phyloP scores from a whole-genome alignment of 202 grass and related monocot genomes.

The Saccharum hybrid region DNA sequence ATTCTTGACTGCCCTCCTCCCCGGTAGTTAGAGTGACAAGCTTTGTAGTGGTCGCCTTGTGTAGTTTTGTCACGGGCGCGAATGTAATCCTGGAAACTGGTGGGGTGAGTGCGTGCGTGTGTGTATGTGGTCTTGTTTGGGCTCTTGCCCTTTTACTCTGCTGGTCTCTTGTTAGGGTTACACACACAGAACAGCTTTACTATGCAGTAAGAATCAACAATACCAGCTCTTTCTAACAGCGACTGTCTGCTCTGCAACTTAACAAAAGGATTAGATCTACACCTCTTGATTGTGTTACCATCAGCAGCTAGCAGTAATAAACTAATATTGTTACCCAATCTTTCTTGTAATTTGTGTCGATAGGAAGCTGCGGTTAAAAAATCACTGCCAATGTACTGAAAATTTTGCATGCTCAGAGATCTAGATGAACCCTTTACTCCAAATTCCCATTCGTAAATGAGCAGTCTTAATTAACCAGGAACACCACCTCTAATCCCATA shows the following conservation, averaged over 20 bases:
- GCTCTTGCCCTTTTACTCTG: no score
- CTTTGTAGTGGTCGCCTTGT: no score
- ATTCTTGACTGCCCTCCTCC: no score
- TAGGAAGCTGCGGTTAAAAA: slow-evolving; percentile 59
- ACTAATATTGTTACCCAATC: slow-evolving; percentile 37
- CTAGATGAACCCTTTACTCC: slow-evolving; percentile 64
- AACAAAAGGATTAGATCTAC: slow-evolving; percentile 53
- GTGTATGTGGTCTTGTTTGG: no score
- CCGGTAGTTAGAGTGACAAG: no score
- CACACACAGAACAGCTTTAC: slow-evolving; percentile 52
- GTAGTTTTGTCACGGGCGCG: no score
- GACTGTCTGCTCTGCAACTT: slow-evolving; percentile 27
- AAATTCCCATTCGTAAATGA: slow-evolving; percentile 68
- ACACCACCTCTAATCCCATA: slow-evolving; percentile 46
- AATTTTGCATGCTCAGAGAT: slow-evolving; percentile 55
- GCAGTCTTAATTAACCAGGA: slow-evolving; percentile 58
- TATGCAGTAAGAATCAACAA: slow-evolving; percentile 42
- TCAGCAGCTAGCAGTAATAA: slow-evolving; percentile 43
- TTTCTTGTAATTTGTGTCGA: slow-evolving; percentile 52
- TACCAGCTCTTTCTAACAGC: slow-evolving; percentile 27
- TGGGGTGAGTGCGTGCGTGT: no score
- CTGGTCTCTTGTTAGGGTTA: slow-evolving; percentile 19
- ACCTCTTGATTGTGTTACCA: slow-evolving; percentile 28
- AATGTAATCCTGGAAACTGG: no score
- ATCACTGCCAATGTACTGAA: slow-evolving; percentile 18